Conservation (phyloP, 768 basidiomycete genomes). For the Boletus barrowsii region DNA sequence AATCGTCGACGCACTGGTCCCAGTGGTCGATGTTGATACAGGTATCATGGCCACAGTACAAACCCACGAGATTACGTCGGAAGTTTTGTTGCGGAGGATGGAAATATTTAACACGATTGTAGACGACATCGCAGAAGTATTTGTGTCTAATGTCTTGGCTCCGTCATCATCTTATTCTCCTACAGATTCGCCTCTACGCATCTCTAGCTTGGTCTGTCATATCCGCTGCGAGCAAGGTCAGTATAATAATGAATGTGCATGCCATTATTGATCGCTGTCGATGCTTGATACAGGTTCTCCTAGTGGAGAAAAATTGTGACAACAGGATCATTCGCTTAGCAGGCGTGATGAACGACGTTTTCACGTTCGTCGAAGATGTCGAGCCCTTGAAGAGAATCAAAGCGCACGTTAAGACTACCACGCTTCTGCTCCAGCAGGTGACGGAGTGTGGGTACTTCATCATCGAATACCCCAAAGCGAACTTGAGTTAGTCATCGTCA, state of each 20-base stretch:
- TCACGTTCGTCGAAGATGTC: background rate
- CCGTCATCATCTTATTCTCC: background rate
- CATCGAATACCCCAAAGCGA: background rate
- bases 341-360: background rate
- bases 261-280: background rate
- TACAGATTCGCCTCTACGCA: background rate
- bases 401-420: background rate
- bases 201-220: background rate
- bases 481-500: background rate
- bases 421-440: background rate
- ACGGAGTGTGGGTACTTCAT: slow-evolving; percentile 1
- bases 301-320: background rate
- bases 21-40: no score
- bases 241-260: no score
- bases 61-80: no score
- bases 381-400: background rate
- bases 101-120: no score
- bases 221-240: background rate
- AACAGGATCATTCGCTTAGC: background rate
- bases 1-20: background rate
- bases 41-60: no score
- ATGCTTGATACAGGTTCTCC: background rate
- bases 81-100: no score
- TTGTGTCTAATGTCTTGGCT: background rate
- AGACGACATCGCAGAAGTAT: background rate